Evolutionary conservation across 768 basidiomycete species (phyloP).

Genomic region (Termitomyces sp.): DNA sequence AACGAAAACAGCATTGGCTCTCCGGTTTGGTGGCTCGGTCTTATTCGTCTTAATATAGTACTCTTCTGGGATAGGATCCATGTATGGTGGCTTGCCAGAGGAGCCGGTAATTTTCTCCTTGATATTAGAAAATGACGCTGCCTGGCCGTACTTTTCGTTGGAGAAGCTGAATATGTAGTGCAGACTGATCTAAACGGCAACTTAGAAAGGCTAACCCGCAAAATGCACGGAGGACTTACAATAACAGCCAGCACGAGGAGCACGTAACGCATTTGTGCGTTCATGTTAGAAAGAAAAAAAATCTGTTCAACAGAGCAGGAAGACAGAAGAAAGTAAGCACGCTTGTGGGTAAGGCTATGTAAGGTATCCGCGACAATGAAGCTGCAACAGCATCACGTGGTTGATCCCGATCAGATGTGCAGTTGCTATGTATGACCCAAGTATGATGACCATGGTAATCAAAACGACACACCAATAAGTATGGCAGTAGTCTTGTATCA

Average conservation of each 20-base stretch:
- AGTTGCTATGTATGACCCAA: not conserved
- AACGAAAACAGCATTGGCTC: slow-evolving; percentile 80
- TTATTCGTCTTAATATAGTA: slow-evolving; percentile 42
- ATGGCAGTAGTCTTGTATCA: too few species aligned
- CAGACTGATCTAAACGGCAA: slow-evolving; percentile 36
- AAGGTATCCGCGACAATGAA: not conserved
- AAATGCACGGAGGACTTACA: slow-evolving; percentile 20
- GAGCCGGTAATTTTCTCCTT: slow-evolving; percentile 29
- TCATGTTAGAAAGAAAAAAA: slow-evolving; percentile 32
- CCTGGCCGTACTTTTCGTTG: slow-evolving; percentile 58
- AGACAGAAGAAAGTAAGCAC: not conserved
- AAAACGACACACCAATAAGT: too few species aligned
- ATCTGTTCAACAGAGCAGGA: slow-evolving; percentile 6
- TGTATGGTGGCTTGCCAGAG: slow-evolving; percentile 39
- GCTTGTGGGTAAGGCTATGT: not conserved
- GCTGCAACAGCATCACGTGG: not conserved
- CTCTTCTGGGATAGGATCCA: slow-evolving; percentile 52
- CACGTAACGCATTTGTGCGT: slow-evolving; percentile 51
- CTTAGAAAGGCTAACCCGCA: not conserved
- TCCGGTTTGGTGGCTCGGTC: slow-evolving; percentile 40
- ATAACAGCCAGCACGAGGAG: slow-evolving; percentile 44
- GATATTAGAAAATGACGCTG: slow-evolving; percentile 45
- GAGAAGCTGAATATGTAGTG: slow-evolving; percentile 66
- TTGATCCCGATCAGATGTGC: not conserved
- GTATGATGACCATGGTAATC: too few species aligned